Percentiles rank a stretch among this genome's conserved stretches.
These are phyloP conservation scores for Aspergillus niger DNA, from an alignment of 2,329 filamentous ascomycete genomes.

Conservation along the genomic window DNA sequence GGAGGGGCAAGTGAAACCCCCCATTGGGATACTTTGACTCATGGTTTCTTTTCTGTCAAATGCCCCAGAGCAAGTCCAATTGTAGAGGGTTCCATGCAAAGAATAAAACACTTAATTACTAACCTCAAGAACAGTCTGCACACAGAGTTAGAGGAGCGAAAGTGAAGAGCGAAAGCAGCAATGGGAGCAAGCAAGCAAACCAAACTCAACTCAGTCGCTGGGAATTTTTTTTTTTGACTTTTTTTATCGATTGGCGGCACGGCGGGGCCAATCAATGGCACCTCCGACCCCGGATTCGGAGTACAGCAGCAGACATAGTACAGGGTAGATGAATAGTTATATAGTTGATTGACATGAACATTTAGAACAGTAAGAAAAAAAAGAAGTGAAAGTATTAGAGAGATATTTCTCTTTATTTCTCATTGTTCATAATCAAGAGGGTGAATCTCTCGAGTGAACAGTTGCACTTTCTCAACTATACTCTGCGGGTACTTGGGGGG, in stretches of 20 bases:
- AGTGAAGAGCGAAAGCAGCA: neutral
- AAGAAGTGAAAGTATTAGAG: too few relatives aligned
- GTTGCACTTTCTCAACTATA: too few relatives aligned
- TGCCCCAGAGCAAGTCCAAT: neutral
- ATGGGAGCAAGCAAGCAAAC: neutral
- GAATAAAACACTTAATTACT: neutral
- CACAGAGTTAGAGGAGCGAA: neutral
- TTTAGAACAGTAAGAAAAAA: too few relatives aligned
- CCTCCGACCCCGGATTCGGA: conserved; percentile 25
- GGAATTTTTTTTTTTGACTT: conserved; percentile 9
- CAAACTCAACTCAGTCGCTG: neutral
- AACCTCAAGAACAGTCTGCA: neutral
- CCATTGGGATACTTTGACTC: neutral
- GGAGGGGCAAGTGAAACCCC: neutral
- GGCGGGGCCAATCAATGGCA: conserved; percentile 9
- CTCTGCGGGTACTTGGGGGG: too few relatives aligned
- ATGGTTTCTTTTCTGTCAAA: neutral
- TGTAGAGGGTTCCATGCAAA: neutral
- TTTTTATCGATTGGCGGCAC: conserved; percentile 17
- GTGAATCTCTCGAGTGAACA: too few relatives aligned
- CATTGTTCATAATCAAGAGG: too few relatives aligned
- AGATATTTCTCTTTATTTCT: too few relatives aligned
- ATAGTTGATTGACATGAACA: too few relatives aligned
- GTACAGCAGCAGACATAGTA: neutral
- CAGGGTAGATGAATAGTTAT: too few relatives aligned